Base-by-base conservation (phyloP, 257 asterid genomes). In the Leonotis leonurus region DNA sequence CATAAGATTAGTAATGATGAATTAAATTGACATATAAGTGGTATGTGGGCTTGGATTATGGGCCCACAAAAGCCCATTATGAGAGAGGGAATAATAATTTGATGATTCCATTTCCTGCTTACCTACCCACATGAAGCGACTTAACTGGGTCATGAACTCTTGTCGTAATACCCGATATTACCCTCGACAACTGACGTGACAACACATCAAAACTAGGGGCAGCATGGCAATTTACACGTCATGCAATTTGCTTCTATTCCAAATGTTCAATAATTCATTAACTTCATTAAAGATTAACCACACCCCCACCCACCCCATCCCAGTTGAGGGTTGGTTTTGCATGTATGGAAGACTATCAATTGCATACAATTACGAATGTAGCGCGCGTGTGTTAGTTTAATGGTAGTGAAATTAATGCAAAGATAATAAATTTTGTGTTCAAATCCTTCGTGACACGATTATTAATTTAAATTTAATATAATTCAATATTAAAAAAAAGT, bases 11-110 rank as follows among this genome's bases (percentile, higher is more conserved):
- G n/a, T n/a, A n/a, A n/a, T n/a, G n/a, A n/a, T n/a, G 36, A 30
- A 33, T 44, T 74, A 60, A 57, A 53, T 36, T 54, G 25, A 32
- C 41, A 8, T 14, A 13, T 29, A 56, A 5, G 9, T 41, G 13
- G 36, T 3, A 63, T 13, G 60, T 65, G 78, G 79, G 74, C 76
- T 60, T 24, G 16, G 8, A 3, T 1, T 53, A 32, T 27, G 62
- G 77, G 72, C 22, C 86, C 75, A 65, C 59, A 8, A 24, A 70
- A 75, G 73, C 82, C 80, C 77, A 69, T 30, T 3, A 64, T 5
- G 40, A 24, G 4, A 17, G 6, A 26, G 21, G 48, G n/a, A n/a
- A n/a, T n/a, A n/a, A n/a, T n/a, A 62, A 59, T 27, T 44, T 24
- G 69, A 66, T 24, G 69, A 66, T 62, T 65, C 65, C 59, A 60